Conservation (phyloP, 2,329 filamentous ascomycete genomes). For the Colletotrichum camelliae region DNA sequence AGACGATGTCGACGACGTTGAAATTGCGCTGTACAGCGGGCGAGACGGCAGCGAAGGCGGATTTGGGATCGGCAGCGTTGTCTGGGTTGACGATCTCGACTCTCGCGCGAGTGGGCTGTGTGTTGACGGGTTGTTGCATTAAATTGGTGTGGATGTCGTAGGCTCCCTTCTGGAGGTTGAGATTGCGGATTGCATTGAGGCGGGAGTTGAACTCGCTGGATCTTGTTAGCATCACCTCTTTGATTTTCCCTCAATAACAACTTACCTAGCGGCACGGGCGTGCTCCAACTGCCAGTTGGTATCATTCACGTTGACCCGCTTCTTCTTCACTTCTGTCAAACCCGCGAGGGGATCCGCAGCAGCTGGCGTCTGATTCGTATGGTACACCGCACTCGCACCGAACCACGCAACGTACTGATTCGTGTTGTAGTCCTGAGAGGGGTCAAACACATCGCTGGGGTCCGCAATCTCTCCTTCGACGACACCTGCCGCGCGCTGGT, state of each 20-base stretch:
- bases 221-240: not conserved
- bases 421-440: constrained; percentile 91
- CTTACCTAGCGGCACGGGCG: constrained; percentile 85
- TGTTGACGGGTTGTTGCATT: constrained; percentile 85
- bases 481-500: constrained; percentile 76
- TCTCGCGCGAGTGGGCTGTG: constrained; percentile 87
- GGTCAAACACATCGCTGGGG: constrained; percentile 80
- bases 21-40: constrained; percentile 60
- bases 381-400: constrained; percentile 94
- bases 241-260: constrained; percentile 1
- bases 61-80: constrained; percentile 27
- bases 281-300: constrained; percentile 98
- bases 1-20: constrained; percentile 58
- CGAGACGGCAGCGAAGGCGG: constrained; percentile 53
- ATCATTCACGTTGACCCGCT: constrained; percentile 86
- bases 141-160: constrained; percentile 95
- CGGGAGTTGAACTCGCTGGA: constrained; percentile 82
- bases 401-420: constrained; percentile 99
- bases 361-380: constrained; percentile 74
- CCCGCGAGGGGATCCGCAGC: constrained; percentile 74
- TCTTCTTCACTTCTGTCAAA: constrained; percentile 82
- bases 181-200: constrained; percentile 70
- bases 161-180: constrained; percentile 71
- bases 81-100: constrained; percentile 72
- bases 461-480: constrained; percentile 91